Evolutionary conservation across 768 basidiomycete genomes (phyloP).

Genomic region (Cantharellus anzutake): DNA sequence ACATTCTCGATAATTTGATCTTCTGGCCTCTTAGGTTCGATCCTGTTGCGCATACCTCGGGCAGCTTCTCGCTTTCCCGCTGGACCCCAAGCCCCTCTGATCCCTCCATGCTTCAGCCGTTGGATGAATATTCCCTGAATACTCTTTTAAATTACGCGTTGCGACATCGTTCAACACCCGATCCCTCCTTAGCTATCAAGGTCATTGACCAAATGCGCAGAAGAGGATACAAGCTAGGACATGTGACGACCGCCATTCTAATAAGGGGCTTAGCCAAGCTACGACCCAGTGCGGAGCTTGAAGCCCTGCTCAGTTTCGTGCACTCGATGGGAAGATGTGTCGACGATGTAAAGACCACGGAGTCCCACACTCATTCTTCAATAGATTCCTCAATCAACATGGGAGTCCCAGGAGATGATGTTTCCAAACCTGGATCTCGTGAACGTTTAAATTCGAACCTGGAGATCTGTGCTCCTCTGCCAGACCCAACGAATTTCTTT

Average conservation of each 20-base stretch:
- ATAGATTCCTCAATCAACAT: too few species aligned
- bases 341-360: conserved; percentile 5
- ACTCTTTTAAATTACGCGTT: conserved; percentile 47
- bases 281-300: conserved; percentile 25
- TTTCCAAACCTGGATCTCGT: too few species aligned
- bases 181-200: conserved; percentile 25
- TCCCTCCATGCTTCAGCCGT: not conserved
- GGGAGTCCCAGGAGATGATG: not conserved
- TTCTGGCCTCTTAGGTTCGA: too few species aligned
- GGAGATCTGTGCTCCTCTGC: conserved; percentile 4
- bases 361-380: too few species aligned
- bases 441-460: conserved; percentile 8
- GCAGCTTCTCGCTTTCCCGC: not conserved
- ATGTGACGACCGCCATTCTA: conserved; percentile 37
- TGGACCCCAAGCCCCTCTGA: not conserved
- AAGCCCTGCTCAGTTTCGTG: conserved; percentile 16
- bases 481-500: too few species aligned
- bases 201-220: conserved; percentile 38
- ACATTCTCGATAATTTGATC: too few species aligned
- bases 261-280: conserved; percentile 35
- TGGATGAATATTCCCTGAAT: conserved; percentile 26
- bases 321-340: conserved; percentile 3
- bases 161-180: conserved; percentile 33
- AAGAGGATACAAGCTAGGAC: conserved; percentile 26
- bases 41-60: not conserved